Evolutionary conservation across 129 eudicot genomes (phyloP).

Genomic region (Flaveria robusta): DNA sequence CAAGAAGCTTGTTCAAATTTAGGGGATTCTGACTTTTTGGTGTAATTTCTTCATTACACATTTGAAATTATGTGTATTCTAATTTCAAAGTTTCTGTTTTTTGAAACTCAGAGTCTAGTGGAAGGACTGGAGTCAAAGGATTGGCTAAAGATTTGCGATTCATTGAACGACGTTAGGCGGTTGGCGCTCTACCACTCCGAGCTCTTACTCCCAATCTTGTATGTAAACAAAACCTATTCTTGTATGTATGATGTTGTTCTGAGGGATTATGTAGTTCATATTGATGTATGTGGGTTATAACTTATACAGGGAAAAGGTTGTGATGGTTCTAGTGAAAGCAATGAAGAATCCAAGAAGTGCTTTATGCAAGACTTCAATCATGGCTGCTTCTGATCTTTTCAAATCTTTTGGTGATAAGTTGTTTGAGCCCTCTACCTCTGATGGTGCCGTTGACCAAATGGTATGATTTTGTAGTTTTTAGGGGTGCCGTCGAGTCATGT

Average conservation of each 20-base stretch:
- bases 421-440: conserved; percentile 52
- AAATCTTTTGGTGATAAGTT: conserved; percentile 73
- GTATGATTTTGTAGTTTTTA: conserved; percentile 33
- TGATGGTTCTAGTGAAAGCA: conserved; percentile 73
- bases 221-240: conserved; percentile 34
- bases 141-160: conserved; percentile 85
- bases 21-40: neutral
- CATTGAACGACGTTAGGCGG: conserved; percentile 80
- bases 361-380: conserved; percentile 80
- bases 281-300: neutral
- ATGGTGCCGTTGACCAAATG: conserved; percentile 74
- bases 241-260: neutral
- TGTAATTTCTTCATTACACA: neutral
- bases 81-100: neutral
- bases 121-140: conserved; percentile 95
- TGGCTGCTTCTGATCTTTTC: conserved; percentile 89
- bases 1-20: neutral
- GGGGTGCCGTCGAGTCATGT: neutral
- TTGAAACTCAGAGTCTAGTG: conserved; percentile 55
- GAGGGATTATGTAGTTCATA: neutral
- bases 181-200: conserved; percentile 66
- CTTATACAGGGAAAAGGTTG: conserved; percentile 70
- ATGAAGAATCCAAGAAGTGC: conserved; percentile 99
- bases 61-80: conserved; percentile 8
- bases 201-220: conserved; percentile 73